Percentiles rank a stretch among this genome's conserved stretches.
phyloP scores from a whole-genome alignment of 805 yeast genomes.

The Candida pseudofarinosa region DNA sequence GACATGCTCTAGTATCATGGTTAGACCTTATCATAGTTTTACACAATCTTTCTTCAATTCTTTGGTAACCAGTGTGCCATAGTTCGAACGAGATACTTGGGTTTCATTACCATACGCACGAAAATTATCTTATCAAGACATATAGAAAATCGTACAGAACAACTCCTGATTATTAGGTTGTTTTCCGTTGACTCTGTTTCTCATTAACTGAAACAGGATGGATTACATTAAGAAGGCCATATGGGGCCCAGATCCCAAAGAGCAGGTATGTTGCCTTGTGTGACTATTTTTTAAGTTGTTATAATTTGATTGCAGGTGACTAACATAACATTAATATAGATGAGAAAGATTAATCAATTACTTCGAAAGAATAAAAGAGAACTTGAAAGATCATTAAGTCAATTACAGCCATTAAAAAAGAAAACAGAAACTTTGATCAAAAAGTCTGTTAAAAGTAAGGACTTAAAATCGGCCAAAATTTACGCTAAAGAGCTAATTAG shows the following conservation, averaged over 20 bases:
- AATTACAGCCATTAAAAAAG: conserved; percentile 54
- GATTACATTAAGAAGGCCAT: conserved; percentile 80
- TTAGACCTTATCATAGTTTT: too few species aligned
- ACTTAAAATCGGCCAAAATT: conserved; percentile 65
- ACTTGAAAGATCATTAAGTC: conserved; percentile 71
- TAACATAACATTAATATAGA: conserved; percentile 24
- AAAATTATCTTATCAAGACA: too few species aligned
- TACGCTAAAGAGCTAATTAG: conserved; percentile 81
- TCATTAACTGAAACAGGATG: conserved; percentile 47
- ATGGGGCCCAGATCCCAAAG: conserved; percentile 97
- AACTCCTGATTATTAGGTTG: too few species aligned
- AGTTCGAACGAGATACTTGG: too few species aligned
- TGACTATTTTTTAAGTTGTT: background rate
- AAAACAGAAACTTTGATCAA: conserved; percentile 78
- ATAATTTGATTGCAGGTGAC: background rate
- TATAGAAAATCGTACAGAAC: too few species aligned
- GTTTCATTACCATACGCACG: too few species aligned
- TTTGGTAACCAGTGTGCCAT: too few species aligned
- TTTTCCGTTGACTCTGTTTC: too few species aligned
- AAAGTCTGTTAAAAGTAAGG: conserved; percentile 71
- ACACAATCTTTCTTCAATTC: too few species aligned
- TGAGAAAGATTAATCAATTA: conserved; percentile 71
- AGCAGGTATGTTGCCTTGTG: conserved; percentile 48
- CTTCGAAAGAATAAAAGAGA: conserved; percentile 83
- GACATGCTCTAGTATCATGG: too few species aligned